Conservation (phyloP, 371 early-diverging fungal species). For the Basidiobolus meristosporus region DNA sequence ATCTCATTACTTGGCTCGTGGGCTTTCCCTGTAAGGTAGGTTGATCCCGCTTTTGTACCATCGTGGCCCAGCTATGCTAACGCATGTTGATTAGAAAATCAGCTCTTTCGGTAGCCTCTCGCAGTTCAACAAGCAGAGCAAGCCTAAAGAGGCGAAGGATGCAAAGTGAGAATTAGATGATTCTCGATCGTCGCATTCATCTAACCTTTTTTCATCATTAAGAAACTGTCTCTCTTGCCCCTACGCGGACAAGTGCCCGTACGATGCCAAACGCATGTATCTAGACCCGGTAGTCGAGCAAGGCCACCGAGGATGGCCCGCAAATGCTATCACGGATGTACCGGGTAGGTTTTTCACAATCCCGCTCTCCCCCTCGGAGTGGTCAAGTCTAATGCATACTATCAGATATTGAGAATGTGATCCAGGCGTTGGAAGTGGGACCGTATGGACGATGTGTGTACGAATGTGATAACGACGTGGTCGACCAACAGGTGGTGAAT, state of each 20-base stretch:
- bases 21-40: too few relatives aligned
- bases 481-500: conserved; percentile 20
- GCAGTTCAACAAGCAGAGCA: conserved; percentile 21
- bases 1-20: too few relatives aligned
- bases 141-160: conserved; percentile 22
- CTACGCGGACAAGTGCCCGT: conserved; percentile 18
- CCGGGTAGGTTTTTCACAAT: conserved; percentile 2
- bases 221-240: conserved; percentile 19
- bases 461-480: conserved; percentile 35
- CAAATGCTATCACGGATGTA: conserved; percentile 11
- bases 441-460: conserved; percentile 39
- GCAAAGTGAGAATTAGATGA: conserved; percentile 11
- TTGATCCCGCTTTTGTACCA: too few relatives aligned
- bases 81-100: conserved; percentile 9
- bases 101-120: conserved; percentile 23
- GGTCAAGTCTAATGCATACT: too few relatives aligned
- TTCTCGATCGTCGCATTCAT: too few relatives aligned
- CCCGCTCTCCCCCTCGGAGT: background rate
- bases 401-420: conserved; percentile 17
- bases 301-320: conserved; percentile 19
- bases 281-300: conserved; percentile 7
- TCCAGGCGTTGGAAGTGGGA: conserved; percentile 15
- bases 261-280: conserved; percentile 28
- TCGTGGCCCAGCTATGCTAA: too few relatives aligned
- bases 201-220: too few relatives aligned